phyloP scores from a whole-genome alignment of 257 asterid genomes.

The Solanum sejunctum region DNA sequence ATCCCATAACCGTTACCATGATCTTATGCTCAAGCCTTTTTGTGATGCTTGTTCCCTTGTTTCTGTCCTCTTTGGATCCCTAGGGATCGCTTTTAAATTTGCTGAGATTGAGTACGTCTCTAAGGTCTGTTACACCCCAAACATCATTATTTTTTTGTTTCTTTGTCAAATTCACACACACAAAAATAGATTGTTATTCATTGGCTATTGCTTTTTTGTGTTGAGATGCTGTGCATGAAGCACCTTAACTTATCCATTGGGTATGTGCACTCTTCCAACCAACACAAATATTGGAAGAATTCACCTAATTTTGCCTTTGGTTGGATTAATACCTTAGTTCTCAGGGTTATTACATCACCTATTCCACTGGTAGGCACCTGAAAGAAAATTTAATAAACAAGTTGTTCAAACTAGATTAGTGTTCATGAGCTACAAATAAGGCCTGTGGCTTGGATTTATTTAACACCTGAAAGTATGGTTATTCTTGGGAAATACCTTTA shows the following conservation, averaged over 20 bases:
- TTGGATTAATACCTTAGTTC: not conserved
- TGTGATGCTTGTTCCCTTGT: slow-evolving; percentile 85
- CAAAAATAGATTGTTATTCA: too few species aligned
- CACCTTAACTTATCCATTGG: not conserved
- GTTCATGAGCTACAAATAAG: not conserved
- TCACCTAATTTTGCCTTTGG: not conserved
- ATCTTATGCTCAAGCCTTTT: slow-evolving; percentile 64
- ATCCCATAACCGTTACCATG: slow-evolving; percentile 31
- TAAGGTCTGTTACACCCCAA: slow-evolving; percentile 37
- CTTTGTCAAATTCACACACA: not conserved
- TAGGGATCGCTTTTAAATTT: slow-evolving; percentile 87
- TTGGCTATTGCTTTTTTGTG: not conserved
- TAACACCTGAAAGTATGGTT: not conserved
- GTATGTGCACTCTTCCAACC: not conserved
- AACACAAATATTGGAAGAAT: not conserved
- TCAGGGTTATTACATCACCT: not conserved
- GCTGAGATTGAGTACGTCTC: slow-evolving; percentile 81
- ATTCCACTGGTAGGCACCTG: not conserved
- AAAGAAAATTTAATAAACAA: not conserved
- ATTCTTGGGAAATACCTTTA: not conserved
- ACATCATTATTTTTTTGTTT: not conserved
- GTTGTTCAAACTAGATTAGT: not conserved
- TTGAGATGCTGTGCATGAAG: not conserved
- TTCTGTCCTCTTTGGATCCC: slow-evolving; percentile 76
- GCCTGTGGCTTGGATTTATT: not conserved